Evolutionary conservation across 1,139 yeast species (phyloP).

Genomic region (Kazachstania sp.): DNA sequence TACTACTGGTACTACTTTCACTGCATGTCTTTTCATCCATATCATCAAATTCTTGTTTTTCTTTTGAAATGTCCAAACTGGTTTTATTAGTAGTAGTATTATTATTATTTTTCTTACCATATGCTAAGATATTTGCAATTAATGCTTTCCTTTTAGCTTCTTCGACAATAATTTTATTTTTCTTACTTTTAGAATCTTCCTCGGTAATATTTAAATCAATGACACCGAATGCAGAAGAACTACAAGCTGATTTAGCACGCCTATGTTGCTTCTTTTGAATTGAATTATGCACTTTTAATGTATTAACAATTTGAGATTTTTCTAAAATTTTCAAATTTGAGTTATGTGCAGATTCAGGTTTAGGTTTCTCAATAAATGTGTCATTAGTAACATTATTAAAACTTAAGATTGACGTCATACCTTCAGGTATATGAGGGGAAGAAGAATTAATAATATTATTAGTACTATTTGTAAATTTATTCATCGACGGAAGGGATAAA

Average conservation of each 20-base stretch:
- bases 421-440: conserved; percentile 13
- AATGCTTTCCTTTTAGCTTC: conserved; percentile 11
- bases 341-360: background rate
- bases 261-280: conserved; percentile 16
- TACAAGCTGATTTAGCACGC: conserved; percentile 22
- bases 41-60: conserved; percentile 8
- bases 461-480: conserved; percentile 4
- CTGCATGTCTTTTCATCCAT: conserved; percentile 28
- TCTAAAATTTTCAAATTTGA: background rate
- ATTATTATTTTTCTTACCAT: background rate
- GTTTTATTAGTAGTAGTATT: background rate
- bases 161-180: conserved; percentile 5
- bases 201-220: conserved; percentile 23
- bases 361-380: background rate
- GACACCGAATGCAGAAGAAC: conserved; percentile 23
- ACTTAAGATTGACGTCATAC: conserved; percentile 20
- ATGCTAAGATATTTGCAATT: background rate
- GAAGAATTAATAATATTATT: background rate
- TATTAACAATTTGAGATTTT: background rate
- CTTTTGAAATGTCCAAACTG: too few relatives aligned
- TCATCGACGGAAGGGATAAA: conserved; percentile 14
- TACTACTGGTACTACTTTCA: conserved; percentile 28
- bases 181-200: background rate
- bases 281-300: conserved; percentile 4
- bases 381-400: conserved; percentile 3